Percentiles rank a stretch among this genome's conserved stretches.
These are phyloP conservation scores for Cytospora mali DNA, from an alignment of 2,329 filamentous ascomycete species.

Conservation along the genomic window DNA sequence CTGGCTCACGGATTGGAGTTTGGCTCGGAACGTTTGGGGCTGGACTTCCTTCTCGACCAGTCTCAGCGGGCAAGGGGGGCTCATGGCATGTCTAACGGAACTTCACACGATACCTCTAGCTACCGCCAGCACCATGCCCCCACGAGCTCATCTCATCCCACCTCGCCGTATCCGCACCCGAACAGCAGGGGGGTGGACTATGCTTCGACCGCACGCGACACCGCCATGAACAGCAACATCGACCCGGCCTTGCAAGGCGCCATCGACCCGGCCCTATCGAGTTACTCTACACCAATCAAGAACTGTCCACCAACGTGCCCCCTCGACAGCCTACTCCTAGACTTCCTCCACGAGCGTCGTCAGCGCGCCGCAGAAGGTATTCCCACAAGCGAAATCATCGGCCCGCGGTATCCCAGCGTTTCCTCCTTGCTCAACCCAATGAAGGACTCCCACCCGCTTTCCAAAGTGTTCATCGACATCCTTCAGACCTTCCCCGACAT, in stretches of 20 bases:
- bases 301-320: conserved; percentile 73
- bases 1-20: conserved; percentile 61
- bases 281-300: conserved; percentile 47
- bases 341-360: conserved; percentile 72
- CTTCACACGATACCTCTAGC: conserved; percentile 46
- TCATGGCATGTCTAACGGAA: conserved; percentile 51
- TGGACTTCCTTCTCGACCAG: conserved; percentile 72
- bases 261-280: conserved; percentile 19
- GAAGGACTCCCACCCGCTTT: conserved; percentile 72
- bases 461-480: conserved; percentile 84
- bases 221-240: conserved; percentile 22
- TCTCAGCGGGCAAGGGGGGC: conserved; percentile 57
- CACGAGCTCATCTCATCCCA: conserved; percentile 13
- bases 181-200: conserved; percentile 7
- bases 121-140: conserved; percentile 46
- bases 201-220: conserved; percentile 5
- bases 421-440: conserved; percentile 76
- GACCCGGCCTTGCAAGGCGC: conserved; percentile 33
- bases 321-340: conserved; percentile 76
- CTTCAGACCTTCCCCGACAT: conserved; percentile 82
- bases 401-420: conserved; percentile 79
- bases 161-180: conserved; percentile 15
- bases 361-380: conserved; percentile 68
- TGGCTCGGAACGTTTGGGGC: conserved; percentile 67
- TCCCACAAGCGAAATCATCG: conserved; percentile 66